A percentile compares a stretch with the other conserved stretches of the same genome.
Evolutionary conservation across 139 green algal genomes (phyloP).

Genomic region (Coelastrella sp.): DNA sequence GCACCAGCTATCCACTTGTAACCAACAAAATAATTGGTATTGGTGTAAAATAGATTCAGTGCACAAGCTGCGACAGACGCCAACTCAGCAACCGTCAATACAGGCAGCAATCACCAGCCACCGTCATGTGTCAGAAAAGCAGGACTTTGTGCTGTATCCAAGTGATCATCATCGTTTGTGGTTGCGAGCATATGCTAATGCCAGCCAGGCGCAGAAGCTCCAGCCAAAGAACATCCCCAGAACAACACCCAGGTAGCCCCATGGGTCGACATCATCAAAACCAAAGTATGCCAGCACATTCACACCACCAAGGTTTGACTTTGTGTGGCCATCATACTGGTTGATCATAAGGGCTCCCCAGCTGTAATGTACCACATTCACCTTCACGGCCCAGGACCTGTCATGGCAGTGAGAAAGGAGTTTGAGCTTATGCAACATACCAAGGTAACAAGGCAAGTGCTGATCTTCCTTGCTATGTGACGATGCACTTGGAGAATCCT

Average conservation of each 20-base stretch:
- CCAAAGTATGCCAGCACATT: slow-evolving; percentile 27
- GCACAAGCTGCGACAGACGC: too few species aligned
- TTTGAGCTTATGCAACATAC: background rate
- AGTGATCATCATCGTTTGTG: slow-evolving; percentile 46
- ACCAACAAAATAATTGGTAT: too few species aligned
- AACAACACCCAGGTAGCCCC: slow-evolving; percentile 45
- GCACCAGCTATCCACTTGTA: too few species aligned
- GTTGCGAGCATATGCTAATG: slow-evolving; percentile 49
- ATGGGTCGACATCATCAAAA: slow-evolving; percentile 9
- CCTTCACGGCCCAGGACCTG: slow-evolving; percentile 64
- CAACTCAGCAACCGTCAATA: too few species aligned
- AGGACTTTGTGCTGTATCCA: background rate
- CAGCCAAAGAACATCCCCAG: slow-evolving; percentile 48
- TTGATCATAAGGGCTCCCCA: slow-evolving; percentile 66
- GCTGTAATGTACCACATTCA: slow-evolving; percentile 60
- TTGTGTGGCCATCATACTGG: slow-evolving; percentile 49
- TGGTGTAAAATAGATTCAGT: too few species aligned
- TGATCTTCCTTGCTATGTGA: too few species aligned
- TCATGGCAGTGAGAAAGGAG: background rate
- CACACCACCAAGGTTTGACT: slow-evolving; percentile 43
- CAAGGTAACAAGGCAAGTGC: background rate
- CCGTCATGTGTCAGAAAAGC: background rate
- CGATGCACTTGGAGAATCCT: background rate
- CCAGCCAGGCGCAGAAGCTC: slow-evolving; percentile 50
- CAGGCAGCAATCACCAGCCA: background rate